These are phyloP conservation scores for Pezicula carpinea DNA, from an alignment of 2,329 filamentous ascomycete genomes.

Conservation along the genomic window DNA sequence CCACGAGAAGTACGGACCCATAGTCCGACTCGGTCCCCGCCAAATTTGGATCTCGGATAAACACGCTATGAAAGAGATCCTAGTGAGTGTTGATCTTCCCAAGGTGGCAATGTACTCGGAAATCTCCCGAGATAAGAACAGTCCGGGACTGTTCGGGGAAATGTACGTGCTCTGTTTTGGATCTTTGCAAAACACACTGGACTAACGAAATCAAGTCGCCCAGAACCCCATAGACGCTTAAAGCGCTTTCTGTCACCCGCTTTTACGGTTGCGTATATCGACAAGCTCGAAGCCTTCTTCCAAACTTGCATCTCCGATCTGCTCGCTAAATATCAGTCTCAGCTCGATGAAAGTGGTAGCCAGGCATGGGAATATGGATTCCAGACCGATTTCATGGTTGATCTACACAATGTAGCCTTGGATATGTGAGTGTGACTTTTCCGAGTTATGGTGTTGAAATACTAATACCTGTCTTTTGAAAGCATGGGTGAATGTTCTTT, in stretches of 20 bases:
- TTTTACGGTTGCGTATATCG: slow-evolving; percentile 24
- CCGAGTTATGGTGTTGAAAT: background rate
- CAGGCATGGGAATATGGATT: background rate
- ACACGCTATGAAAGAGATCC: slow-evolving; percentile 16
- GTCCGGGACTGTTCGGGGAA: slow-evolving; percentile 18
- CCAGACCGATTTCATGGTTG: slow-evolving; percentile 24
- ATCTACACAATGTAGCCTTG: slow-evolving; percentile 24
- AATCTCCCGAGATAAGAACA: slow-evolving; percentile 10
- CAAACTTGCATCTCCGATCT: slow-evolving; percentile 15
- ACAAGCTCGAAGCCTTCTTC: slow-evolving; percentile 21
- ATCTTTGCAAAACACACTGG: too few relatives aligned
- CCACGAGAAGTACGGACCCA: slow-evolving; percentile 15
- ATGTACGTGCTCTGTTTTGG: too few relatives aligned
- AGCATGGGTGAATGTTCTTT: slow-evolving; percentile 24
- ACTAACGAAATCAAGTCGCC: slow-evolving; percentile 8
- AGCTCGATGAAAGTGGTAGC: too few relatives aligned
- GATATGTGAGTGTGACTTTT: slow-evolving; percentile 13
- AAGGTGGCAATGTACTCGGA: slow-evolving; percentile 23
- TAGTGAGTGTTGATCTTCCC: slow-evolving; percentile 17
- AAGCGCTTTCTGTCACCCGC: slow-evolving; percentile 24
- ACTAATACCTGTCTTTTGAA: background rate
- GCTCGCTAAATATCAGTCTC: slow-evolving; percentile 14
- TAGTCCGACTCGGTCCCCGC: slow-evolving; percentile 18
- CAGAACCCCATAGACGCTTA: slow-evolving; percentile 21
- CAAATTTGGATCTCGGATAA: slow-evolving; percentile 22